Evolutionary conservation across 176 grass and related monocot genomes (phyloP).

Genomic region (Bolboschoenus planiculmis): DNA sequence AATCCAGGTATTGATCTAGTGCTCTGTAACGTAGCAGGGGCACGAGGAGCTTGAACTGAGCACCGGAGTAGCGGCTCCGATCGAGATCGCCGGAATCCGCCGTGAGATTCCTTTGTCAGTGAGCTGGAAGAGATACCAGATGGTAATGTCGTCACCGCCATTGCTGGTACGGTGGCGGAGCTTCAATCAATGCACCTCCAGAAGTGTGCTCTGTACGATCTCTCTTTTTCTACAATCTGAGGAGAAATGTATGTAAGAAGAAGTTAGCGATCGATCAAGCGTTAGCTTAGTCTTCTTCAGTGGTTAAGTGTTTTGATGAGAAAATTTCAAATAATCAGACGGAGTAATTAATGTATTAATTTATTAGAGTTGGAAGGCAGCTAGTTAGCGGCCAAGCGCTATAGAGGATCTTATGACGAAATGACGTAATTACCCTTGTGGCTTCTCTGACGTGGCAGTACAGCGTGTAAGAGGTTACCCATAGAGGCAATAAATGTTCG

Average conservation of each 20-base stretch:
- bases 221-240: background rate
- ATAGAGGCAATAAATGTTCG: background rate
- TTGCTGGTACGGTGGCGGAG: conserved; percentile 9
- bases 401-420: background rate
- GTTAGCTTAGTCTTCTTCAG: background rate
- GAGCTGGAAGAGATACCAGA: background rate
- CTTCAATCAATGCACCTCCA: background rate
- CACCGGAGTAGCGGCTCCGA: conserved; percentile 65
- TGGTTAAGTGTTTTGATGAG: background rate
- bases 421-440: conserved; percentile 19
- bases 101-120: conserved; percentile 32
- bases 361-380: background rate
- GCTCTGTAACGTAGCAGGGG: conserved; percentile 47
- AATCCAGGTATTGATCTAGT: conserved; percentile 57
- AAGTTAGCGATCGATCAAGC: background rate
- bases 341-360: background rate
- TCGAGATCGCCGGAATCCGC: conserved; percentile 51
- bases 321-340: background rate
- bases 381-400: background rate
- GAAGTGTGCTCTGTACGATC: background rate
- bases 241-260: background rate
- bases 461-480: background rate
- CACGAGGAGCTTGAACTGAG: conserved; percentile 29
- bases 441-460: background rate
- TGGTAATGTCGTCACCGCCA: conserved; percentile 49